phyloP scores from a whole-genome alignment of 192 early-diverging fungal genomes.

The Lunasporangiospora selenospora region DNA sequence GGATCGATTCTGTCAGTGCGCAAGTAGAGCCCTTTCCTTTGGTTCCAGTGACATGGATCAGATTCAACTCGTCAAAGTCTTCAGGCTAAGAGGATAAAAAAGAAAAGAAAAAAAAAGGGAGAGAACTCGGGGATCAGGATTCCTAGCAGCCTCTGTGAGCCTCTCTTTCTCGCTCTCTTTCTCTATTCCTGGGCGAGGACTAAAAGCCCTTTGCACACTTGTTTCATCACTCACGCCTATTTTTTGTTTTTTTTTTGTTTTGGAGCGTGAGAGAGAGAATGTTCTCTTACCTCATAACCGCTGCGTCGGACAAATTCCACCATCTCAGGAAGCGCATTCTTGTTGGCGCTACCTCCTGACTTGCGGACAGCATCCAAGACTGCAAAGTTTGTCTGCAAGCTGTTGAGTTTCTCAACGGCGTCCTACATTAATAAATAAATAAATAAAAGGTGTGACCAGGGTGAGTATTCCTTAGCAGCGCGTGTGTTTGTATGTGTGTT shows the following conservation, averaged over 20 bases:
- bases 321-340: constrained; percentile 71
- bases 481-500: no score
- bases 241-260: no score
- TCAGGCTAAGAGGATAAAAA: constrained; percentile 30
- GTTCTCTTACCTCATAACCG: constrained; percentile 71
- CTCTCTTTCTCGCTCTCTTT: no score
- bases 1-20: constrained; percentile 82
- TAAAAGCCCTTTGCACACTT: neutral
- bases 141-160: no score
- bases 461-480: neutral
- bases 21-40: constrained; percentile 90
- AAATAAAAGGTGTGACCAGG: constrained; percentile 1
- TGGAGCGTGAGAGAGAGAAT: neutral
- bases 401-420: constrained; percentile 82
- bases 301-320: constrained; percentile 64
- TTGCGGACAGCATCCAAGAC: constrained; percentile 74
- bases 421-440: constrained; percentile 52
- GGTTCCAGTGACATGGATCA: constrained; percentile 86
- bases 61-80: constrained; percentile 78
- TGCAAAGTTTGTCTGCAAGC: constrained; percentile 86
- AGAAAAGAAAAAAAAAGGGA: constrained; percentile 42
- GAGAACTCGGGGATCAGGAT: no score
- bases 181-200: neutral
- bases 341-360: constrained; percentile 66
- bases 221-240: no score